Evolutionary conservation across 805 yeast genomes (phyloP).

Genomic region (Candida odintsovae): DNA sequence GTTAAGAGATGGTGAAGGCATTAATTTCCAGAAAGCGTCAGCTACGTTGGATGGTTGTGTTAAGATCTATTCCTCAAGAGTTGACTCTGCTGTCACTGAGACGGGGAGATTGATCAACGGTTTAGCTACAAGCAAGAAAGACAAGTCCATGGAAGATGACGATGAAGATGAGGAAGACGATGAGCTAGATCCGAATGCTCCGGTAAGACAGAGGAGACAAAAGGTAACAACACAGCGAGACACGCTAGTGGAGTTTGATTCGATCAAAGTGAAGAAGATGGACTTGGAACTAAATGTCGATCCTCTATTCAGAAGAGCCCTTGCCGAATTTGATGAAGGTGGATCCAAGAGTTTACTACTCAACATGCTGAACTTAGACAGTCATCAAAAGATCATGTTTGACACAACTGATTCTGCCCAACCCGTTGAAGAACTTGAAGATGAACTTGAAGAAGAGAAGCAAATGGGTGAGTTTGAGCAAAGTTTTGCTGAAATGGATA

Average conservation of each 20-base stretch:
- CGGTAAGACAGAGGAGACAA: slow-evolving; percentile 6
- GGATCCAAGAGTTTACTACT: slow-evolving; percentile 67
- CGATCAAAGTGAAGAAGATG: slow-evolving; percentile 45
- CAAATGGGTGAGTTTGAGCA: slow-evolving; percentile 9
- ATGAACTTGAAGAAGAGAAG: slow-evolving; percentile 8
- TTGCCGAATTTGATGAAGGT: slow-evolving; percentile 78
- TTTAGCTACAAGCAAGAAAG: slow-evolving; percentile 41
- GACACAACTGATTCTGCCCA: slow-evolving; percentile 42
- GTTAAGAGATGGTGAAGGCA: slow-evolving; percentile 64
- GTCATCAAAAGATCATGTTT: slow-evolving; percentile 51
- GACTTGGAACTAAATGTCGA: slow-evolving; percentile 65
- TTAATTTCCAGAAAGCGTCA: slow-evolving; percentile 86
- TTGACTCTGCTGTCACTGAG: slow-evolving; percentile 87
- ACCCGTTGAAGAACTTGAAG: slow-evolving; percentile 6
- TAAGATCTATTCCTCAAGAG: slow-evolving; percentile 84
- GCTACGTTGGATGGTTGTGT: slow-evolving; percentile 94
- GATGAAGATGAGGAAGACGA: slow-evolving; percentile 18
- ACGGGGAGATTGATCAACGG: slow-evolving; percentile 83
- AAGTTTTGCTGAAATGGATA: slow-evolving; percentile 18
- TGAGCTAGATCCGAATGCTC: slow-evolving; percentile 10
- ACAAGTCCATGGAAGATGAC: slow-evolving; percentile 19
- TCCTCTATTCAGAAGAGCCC: slow-evolving; percentile 68
- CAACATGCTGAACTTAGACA: slow-evolving; percentile 53
- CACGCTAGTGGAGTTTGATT: slow-evolving; percentile 46
- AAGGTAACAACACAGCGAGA: slow-evolving; percentile 30